Conservation (phyloP, 371 early-diverging fungal genomes). For the Parasitella parasitica region DNA sequence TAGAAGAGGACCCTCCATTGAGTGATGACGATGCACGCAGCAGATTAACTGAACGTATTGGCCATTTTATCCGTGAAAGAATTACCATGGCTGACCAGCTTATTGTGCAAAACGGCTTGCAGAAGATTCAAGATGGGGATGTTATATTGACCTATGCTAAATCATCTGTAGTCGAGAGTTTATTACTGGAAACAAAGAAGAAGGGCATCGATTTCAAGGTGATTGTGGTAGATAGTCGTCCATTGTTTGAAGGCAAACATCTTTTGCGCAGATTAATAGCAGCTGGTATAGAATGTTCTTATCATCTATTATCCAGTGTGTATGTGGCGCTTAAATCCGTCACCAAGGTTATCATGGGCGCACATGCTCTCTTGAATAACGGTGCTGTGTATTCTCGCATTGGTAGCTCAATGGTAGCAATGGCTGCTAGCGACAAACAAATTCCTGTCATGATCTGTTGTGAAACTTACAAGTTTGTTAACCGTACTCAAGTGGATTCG, state of each 20-base stretch:
- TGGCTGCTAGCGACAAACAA: conserved; percentile 85
- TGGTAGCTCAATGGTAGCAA: conserved; percentile 91
- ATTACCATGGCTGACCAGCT: conserved; percentile 83
- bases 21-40: conserved; percentile 72
- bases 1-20: conserved; percentile 57
- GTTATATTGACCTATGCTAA: conserved; percentile 89
- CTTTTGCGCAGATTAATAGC: conserved; percentile 61
- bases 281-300: conserved; percentile 79
- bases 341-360: conserved; percentile 93
- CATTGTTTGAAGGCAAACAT: conserved; percentile 83
- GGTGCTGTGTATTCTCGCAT: conserved; percentile 91
- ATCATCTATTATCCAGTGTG: conserved; percentile 65
- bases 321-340: conserved; percentile 82
- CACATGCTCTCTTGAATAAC: conserved; percentile 89
- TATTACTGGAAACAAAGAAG: conserved; percentile 78
- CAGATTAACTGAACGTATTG: conserved; percentile 72
- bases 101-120: conserved; percentile 77
- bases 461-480: conserved; percentile 96
- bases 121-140: conserved; percentile 93
- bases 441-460: conserved; percentile 96
- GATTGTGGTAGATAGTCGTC: conserved; percentile 93
- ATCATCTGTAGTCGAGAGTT: conserved; percentile 82
- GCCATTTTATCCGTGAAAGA: conserved; percentile 87
- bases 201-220: conserved; percentile 84
- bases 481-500: conserved; percentile 90